These are phyloP conservation scores for Hypoxylon trugodes DNA, from an alignment of 495 filamentous ascomycete genomes.

Conservation along the genomic window DNA sequence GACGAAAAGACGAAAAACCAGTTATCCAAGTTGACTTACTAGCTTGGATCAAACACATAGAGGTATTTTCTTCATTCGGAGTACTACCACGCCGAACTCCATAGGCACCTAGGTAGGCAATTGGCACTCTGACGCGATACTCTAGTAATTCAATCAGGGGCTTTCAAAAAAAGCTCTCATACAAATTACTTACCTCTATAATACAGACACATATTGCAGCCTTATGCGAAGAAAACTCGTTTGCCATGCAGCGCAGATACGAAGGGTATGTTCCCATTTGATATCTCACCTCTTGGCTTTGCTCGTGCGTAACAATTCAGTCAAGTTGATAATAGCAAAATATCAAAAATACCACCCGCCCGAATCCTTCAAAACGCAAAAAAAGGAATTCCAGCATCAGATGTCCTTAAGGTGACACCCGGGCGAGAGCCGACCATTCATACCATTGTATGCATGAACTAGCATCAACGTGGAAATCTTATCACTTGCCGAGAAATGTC, in stretches of 20 bases:
- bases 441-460: slow-evolving; percentile 9
- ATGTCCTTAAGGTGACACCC: slow-evolving; percentile 12
- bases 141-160: too few species aligned
- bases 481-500: slow-evolving; percentile 10
- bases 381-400: slow-evolving; percentile 6
- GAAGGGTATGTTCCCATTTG: slow-evolving; percentile 5
- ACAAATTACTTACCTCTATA: too few species aligned
- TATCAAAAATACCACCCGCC: neutral
- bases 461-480: neutral
- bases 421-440: slow-evolving; percentile 31
- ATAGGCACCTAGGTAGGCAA: too few species aligned
- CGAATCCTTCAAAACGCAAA: slow-evolving; percentile 11
- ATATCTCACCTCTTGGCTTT: slow-evolving; percentile 26
- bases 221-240: neutral
- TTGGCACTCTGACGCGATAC: too few species aligned
- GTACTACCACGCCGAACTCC: too few species aligned
- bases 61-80: too few species aligned
- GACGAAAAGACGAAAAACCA: neutral
- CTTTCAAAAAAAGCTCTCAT: too few species aligned
- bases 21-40: too few species aligned
- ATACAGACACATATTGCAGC: neutral
- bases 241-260: neutral
- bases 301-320: neutral
- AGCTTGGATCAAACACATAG: too few species aligned
- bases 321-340: slow-evolving; percentile 14